Evolutionary conservation across 2,329 filamentous ascomycete genomes (phyloP).

Genomic region (Paradendryphiella salina): DNA sequence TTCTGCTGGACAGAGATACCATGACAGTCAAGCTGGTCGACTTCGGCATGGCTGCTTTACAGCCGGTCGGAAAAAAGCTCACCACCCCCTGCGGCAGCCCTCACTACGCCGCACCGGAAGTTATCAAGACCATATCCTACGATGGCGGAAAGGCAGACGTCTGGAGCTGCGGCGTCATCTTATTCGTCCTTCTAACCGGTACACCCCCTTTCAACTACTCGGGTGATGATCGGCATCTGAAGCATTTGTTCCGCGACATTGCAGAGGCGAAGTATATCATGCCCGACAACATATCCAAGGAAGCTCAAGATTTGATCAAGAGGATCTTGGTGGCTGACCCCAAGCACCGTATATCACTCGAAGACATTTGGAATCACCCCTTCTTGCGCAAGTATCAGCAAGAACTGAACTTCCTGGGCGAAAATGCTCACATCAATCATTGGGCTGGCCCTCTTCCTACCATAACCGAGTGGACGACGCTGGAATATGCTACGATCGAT

Average conservation of each 20-base stretch:
- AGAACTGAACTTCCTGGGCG: conserved; percentile 68
- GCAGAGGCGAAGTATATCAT: conserved; percentile 55
- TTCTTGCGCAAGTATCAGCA: conserved; percentile 79
- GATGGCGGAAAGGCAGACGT: conserved; percentile 86
- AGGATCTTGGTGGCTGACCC: conserved; percentile 81
- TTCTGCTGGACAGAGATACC: conserved; percentile 72
- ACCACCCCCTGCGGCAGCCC: conserved; percentile 93
- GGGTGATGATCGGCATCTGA: conserved; percentile 56
- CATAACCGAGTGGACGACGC: conserved; percentile 64
- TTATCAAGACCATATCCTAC: conserved; percentile 77
- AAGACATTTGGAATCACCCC: conserved; percentile 83
- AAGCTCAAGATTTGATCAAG: conserved; percentile 76
- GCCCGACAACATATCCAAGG: conserved; percentile 59
- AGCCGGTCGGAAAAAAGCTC: conserved; percentile 76
- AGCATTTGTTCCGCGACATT: conserved; percentile 63
- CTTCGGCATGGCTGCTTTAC: conserved; percentile 95
- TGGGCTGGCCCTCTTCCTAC: conserved; percentile 60
- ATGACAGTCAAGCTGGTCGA: conserved; percentile 90
- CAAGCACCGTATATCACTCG: conserved; percentile 74
- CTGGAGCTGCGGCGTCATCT: conserved; percentile 78
- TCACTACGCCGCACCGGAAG: conserved; percentile 93
- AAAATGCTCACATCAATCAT: conserved; percentile 55
- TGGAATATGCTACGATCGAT: conserved; percentile 71
- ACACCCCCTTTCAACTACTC: conserved; percentile 73
- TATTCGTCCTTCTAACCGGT: conserved; percentile 85